Evolutionary conservation across 2,329 filamentous ascomycete species (phyloP).

Genomic region (Colletotrichum tabaci): DNA sequence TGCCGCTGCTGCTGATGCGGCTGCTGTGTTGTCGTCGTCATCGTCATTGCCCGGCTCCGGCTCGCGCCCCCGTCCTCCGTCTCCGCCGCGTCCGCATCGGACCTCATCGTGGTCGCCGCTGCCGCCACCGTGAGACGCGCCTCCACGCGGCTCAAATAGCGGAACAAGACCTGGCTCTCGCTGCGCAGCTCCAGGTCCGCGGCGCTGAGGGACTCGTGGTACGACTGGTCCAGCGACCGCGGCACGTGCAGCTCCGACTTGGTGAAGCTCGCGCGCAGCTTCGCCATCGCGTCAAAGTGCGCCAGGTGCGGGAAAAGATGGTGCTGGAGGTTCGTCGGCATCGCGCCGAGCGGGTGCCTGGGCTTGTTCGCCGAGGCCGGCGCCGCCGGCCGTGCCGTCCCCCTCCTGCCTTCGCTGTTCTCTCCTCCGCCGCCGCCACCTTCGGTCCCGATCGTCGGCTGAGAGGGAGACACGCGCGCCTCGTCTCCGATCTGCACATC

Average conservation of each 20-base stretch:
- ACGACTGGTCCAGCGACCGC: constrained; percentile 42
- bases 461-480: constrained; percentile 11
- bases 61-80: constrained; percentile 2
- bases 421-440: not conserved
- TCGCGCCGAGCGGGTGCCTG: constrained; percentile 33
- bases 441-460: not conserved
- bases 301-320: constrained; percentile 42
- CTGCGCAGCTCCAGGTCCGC: constrained; percentile 35
- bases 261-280: constrained; percentile 39
- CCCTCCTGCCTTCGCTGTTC: constrained; percentile 19
- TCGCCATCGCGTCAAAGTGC: constrained; percentile 43
- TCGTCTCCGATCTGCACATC: constrained; percentile 39
- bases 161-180: constrained; percentile 41
- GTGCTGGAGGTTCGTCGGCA: constrained; percentile 43
- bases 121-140: not conserved
- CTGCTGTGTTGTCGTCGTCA: not conserved
- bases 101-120: not conserved
- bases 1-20: not conserved
- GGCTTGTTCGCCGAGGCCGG: not conserved
- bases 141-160: constrained; percentile 38
- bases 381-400: not conserved
- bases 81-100: not conserved
- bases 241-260: constrained; percentile 43
- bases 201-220: constrained; percentile 40
- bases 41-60: not conserved